phyloP scores from a whole-genome alignment of 371 early-diverging fungal genomes.

The Mucor velutinosus region DNA sequence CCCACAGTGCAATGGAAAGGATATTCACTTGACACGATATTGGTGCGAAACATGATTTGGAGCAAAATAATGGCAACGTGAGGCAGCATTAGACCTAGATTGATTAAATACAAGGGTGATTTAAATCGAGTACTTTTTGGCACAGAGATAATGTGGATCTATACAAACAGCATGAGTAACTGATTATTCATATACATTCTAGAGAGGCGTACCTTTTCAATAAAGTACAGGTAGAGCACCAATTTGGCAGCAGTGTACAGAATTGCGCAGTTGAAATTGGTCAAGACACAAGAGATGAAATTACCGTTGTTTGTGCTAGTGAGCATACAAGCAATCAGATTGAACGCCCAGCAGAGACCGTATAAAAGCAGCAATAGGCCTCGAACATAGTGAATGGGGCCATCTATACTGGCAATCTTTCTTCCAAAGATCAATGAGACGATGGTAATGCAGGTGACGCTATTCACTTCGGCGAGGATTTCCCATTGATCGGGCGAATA shows the following conservation, averaged over 20 bases:
- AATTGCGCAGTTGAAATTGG: slow-evolving; percentile 42
- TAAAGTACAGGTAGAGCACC: slow-evolving; percentile 55
- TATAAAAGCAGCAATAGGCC: slow-evolving; percentile 46
- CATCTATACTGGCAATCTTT: slow-evolving; percentile 50
- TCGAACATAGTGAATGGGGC: slow-evolving; percentile 52
- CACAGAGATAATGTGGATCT: slow-evolving; percentile 49
- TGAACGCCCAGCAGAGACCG: slow-evolving; percentile 51
- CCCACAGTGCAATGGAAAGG: slow-evolving; percentile 53
- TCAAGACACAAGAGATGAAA: slow-evolving; percentile 47
- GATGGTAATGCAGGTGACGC: slow-evolving; percentile 52
- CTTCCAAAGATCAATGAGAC: slow-evolving; percentile 59
- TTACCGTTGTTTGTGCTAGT: slow-evolving; percentile 61
- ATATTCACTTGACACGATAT: slow-evolving; percentile 22
- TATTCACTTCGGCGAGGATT: slow-evolving; percentile 49
- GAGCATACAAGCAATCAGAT: slow-evolving; percentile 52
- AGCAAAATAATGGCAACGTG: slow-evolving; percentile 43
- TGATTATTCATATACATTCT: neutral
- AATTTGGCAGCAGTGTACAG: slow-evolving; percentile 49
- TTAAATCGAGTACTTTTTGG: slow-evolving; percentile 42
- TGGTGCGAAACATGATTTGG: slow-evolving; percentile 39
- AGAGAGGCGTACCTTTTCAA: slow-evolving; percentile 49
- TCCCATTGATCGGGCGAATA: slow-evolving; percentile 53
- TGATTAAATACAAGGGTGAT: slow-evolving; percentile 46
- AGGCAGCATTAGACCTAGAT: slow-evolving; percentile 46
- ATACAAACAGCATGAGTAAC: neutral